Base-by-base conservation (phyloP, 331 rosid species). In the Pyracantha coccinea region DNA sequence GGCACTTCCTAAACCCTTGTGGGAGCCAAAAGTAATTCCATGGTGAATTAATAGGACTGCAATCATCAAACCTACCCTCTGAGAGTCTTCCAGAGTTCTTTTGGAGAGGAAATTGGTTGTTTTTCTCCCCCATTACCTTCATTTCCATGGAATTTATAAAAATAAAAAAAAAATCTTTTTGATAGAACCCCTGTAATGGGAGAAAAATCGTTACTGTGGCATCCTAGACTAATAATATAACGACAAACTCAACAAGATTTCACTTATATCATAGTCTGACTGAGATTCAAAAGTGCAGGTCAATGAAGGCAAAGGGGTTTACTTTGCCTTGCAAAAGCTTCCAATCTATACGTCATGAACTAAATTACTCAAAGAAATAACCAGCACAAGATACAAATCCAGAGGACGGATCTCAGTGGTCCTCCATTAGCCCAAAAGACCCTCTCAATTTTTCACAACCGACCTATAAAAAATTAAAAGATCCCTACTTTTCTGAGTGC, bases 1-100 rank as follows among this genome's bases (percentile, higher is more conserved):
- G 80, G 73, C 71, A 69, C 45, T 55, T 67, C 60, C 58, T 21
- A 38, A 61, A 20, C 58, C 44, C 73, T 29, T 45, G 53, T 72
- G 81, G 69, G 74, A 76, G 73, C 54, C 80, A 81, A 81, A 86
- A 83, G 81, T 66, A 66, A 68, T 29, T 68, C 78, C 78, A 72
- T 47, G 58, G 75, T 16, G 83, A 61, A 45, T 28, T 66, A 77
- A 76, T 72, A 38, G 63, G 73, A 75, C 27, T 14, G 70, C 73
- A 64, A 57, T 73, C 78, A 1, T 67, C 78, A 66, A 70, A 57
- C 72, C 72, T 32, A 62, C 71, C 70, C 76, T 65, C 44, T n/a
- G 20, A 68, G 77, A 59, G 81, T 61, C 58, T 61, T 68, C 73
- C 16, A 38, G 72, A 83, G 81, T 69, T 54, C 68, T 35, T 32